Conservation (phyloP, 148 eudicot species). For the Vaccinium corymbosum region DNA sequence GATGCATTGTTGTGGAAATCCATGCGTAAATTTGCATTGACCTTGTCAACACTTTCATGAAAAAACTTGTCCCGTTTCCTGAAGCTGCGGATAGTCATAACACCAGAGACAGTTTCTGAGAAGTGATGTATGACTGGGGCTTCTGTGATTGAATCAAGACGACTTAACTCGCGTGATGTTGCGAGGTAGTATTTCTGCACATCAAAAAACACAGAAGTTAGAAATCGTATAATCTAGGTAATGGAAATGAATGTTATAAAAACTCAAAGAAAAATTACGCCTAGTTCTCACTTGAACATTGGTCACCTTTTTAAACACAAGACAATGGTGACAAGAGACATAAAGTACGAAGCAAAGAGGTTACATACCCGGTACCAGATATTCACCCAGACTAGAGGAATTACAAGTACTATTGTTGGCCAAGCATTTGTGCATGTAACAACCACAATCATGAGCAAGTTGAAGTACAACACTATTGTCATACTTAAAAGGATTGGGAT, state of each 20-base stretch:
- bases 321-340: not conserved
- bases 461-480: slow-evolving; percentile 35
- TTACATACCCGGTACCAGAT: slow-evolving; percentile 41
- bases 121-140: slow-evolving; percentile 51
- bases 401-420: slow-evolving; percentile 43
- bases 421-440: slow-evolving; percentile 55
- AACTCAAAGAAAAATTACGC: not conserved
- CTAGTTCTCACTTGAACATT: not conserved
- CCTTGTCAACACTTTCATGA: slow-evolving; percentile 30
- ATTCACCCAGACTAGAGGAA: slow-evolving; percentile 44
- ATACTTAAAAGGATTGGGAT: slow-evolving; percentile 42
- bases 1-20: slow-evolving; percentile 44
- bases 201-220: not conserved
- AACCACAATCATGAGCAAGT: slow-evolving; percentile 34
- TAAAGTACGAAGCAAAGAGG: not conserved
- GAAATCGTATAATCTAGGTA: not conserved
- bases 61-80: slow-evolving; percentile 33
- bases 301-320: not conserved
- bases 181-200: slow-evolving; percentile 40
- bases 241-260: not conserved
- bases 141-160: slow-evolving; percentile 42
- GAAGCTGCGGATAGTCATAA: slow-evolving; percentile 45
- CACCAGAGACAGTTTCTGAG: slow-evolving; percentile 48
- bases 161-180: slow-evolving; percentile 44
- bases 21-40: slow-evolving; percentile 41